A percentile compares a stretch with the other conserved stretches of the same genome.
phyloP scores from a whole-genome alignment of 805 yeast genomes.

The Scheffersomyces lignosus region DNA sequence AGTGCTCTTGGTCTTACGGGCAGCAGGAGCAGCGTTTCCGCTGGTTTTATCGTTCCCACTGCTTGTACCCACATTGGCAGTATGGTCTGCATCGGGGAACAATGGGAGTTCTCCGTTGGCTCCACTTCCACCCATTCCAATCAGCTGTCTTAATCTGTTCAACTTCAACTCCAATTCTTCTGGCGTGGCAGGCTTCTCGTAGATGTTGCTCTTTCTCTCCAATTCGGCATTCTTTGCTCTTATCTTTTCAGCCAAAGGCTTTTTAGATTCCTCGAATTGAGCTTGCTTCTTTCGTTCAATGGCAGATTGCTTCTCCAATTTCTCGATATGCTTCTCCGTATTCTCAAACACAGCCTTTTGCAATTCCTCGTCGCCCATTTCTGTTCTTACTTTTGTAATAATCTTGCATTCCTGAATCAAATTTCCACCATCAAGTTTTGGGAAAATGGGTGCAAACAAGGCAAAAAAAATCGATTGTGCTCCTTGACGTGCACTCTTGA shows the following conservation, averaged over 20 bases:
- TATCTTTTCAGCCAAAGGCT: conserved; percentile 17
- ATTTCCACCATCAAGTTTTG: conserved; percentile 61
- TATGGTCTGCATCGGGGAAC: conserved; percentile 29
- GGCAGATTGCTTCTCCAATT: conserved; percentile 72
- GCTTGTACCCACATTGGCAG: no score
- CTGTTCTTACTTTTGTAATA: conserved; percentile 56
- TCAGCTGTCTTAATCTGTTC: conserved; percentile 21
- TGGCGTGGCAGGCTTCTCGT: conserved; percentile 32
- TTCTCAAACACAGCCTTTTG: conserved; percentile 60
- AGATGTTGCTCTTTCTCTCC: conserved; percentile 23
- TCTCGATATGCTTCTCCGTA: conserved; percentile 57
- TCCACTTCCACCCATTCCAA: conserved; percentile 17
- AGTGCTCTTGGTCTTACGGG: no score
- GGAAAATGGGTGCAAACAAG: conserved; percentile 68
- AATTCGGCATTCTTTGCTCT: conserved; percentile 16
- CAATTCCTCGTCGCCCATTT: conserved; percentile 59
- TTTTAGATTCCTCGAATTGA: conserved; percentile 15
- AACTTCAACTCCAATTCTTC: conserved; percentile 39
- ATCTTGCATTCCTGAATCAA: conserved; percentile 72
- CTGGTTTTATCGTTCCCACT: no score
- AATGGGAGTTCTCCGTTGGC: conserved; percentile 18
- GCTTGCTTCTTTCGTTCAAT: conserved; percentile 53
- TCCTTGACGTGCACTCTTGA: conserved; percentile 77
- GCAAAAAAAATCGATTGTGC: conserved; percentile 76
- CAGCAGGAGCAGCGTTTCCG: no score